Evolutionary conservation across 2,329 filamentous ascomycete genomes (phyloP).

Genomic region (Calycina marina): DNA sequence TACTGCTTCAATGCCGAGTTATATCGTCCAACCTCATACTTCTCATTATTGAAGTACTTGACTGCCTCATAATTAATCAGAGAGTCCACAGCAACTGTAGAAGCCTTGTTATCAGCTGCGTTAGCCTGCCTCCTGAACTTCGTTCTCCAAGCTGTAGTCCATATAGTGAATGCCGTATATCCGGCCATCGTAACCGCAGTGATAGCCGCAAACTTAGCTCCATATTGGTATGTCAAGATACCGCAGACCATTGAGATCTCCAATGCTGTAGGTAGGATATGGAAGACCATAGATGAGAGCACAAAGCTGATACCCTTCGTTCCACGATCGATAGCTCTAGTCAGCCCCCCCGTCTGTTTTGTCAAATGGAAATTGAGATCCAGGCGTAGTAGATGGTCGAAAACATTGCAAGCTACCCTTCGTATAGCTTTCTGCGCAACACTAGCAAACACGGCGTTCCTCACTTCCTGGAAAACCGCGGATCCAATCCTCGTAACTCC

Average conservation of each 20-base stretch:
- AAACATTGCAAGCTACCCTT: conserved; percentile 80
- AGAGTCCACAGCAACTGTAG: conserved; percentile 89
- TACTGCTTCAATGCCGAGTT: conserved; percentile 76
- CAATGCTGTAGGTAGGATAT: conserved; percentile 82
- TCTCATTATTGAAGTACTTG: conserved; percentile 99
- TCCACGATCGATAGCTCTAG: conserved; percentile 85
- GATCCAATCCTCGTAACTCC: conserved; percentile 79
- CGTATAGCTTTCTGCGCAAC: conserved; percentile 96
- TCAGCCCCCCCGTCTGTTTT: conserved; percentile 88
- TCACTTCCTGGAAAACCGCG: conserved; percentile 79
- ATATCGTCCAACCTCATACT: conserved; percentile 82
- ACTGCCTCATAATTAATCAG: conserved; percentile 98
- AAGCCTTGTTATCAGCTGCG: conserved; percentile 87
- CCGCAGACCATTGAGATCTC: conserved; percentile 94
- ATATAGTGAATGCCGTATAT: conserved; percentile 94
- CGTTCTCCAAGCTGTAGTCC: conserved; percentile 91
- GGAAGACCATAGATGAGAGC: conserved; percentile 95
- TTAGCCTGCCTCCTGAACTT: conserved; percentile 93
- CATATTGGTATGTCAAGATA: conserved; percentile 93
- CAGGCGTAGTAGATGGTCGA: conserved; percentile 73
- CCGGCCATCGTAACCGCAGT: conserved; percentile 82
- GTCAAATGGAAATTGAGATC: conserved; percentile 90
- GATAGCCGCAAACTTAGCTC: conserved; percentile 78
- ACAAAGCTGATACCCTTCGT: conserved; percentile 98
- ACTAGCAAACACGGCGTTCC: conserved; percentile 92